These are phyloP conservation scores for Cercospora zeina DNA, from an alignment of 2,329 filamentous ascomycete genomes.

Conservation along the genomic window DNA sequence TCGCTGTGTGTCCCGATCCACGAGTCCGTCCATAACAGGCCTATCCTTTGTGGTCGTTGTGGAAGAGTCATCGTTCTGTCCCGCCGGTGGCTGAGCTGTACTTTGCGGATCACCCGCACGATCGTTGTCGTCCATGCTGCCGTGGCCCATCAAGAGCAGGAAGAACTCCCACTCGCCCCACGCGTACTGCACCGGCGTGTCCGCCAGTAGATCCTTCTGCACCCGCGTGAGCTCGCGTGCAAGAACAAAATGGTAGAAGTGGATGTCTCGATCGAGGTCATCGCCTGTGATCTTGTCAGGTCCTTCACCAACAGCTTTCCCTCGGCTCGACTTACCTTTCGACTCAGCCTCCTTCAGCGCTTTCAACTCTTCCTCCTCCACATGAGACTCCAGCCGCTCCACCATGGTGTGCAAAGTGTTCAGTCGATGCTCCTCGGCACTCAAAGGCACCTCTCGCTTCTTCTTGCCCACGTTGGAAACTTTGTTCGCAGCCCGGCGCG, in stretches of 20 bases:
- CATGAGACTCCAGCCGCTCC: slow-evolving; percentile 36
- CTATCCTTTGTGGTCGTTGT: neutral
- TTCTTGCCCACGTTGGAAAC: slow-evolving; percentile 15
- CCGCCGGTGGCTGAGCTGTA: neutral
- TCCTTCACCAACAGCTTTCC: neutral
- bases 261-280: slow-evolving; percentile 49
- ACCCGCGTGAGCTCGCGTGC: slow-evolving; percentile 48
- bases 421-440: slow-evolving; percentile 25
- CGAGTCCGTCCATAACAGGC: slow-evolving; percentile 30
- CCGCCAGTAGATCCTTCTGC: slow-evolving; percentile 45
- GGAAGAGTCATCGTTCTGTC: neutral
- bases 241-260: slow-evolving; percentile 54
- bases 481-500: neutral
- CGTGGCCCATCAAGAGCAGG: slow-evolving; percentile 50
- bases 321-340: neutral
- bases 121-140: slow-evolving; percentile 42
- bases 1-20: slow-evolving; percentile 27
- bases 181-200: slow-evolving; percentile 42
- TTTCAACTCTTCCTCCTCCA: slow-evolving; percentile 46
- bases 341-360: slow-evolving; percentile 33
- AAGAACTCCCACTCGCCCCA: slow-evolving; percentile 53
- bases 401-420: slow-evolving; percentile 30
- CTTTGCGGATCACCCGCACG: slow-evolving; percentile 30
- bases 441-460: slow-evolving; percentile 21
- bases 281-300: slow-evolving; percentile 43